Evolutionary conservation across 2,329 filamentous ascomycete species (phyloP).

Genomic region (Diaporthe ilicicola): DNA sequence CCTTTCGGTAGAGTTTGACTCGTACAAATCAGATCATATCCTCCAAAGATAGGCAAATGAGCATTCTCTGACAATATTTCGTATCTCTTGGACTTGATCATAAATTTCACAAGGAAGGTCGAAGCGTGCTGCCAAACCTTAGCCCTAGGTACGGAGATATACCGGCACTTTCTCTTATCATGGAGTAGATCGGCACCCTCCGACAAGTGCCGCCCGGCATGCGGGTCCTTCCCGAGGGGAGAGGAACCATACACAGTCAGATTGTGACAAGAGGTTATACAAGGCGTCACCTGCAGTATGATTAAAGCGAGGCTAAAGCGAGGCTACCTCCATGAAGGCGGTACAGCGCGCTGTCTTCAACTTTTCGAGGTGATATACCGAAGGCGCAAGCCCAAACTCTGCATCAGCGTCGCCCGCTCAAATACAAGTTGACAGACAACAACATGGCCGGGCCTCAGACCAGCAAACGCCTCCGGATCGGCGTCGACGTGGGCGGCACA

Average conservation of each 20-base stretch:
- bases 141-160: background rate
- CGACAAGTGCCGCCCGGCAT: slow-evolving; percentile 18
- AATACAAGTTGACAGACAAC: no score
- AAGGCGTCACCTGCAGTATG: background rate
- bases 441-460: background rate
- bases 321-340: no score
- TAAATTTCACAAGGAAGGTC: background rate
- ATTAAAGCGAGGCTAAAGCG: background rate
- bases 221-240: background rate
- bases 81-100: background rate
- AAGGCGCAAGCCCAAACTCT: background rate
- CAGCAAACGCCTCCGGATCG: slow-evolving; percentile 47
- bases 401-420: background rate
- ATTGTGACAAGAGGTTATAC: background rate
- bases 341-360: no score
- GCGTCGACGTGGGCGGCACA: slow-evolving; percentile 59
- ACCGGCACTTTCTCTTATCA: background rate
- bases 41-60: background rate
- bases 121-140: no score
- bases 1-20: background rate
- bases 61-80: background rate
- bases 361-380: no score
- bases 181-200: background rate
- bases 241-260: background rate
- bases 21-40: background rate